Evolutionary conservation across 805 yeast species (phyloP), one percentile per base, ranked within the genome.

Genomic region (Naumovozyma baii): DNA sequence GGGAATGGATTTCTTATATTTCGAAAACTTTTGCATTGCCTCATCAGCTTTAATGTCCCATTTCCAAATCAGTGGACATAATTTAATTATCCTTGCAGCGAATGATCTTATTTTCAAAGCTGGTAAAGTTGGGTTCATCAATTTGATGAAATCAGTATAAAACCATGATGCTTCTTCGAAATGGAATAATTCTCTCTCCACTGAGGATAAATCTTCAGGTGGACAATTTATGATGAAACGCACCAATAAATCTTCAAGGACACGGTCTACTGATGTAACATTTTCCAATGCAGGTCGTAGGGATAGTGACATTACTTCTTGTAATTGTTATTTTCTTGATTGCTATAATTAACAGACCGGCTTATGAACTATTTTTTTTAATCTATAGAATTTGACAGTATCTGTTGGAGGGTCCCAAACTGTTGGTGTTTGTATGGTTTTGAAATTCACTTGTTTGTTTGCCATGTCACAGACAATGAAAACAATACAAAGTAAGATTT

Each of bases 81-180:
- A 68, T 45, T 76, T 76, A 46, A 82, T 68, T 28, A 92, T 64
- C 45, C 68, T 70, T 34, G 80, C 73, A 0, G 88, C 78, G 58
- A 92, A 88, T 7, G 72, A 63, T 57, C 81, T 82, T 74, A 87
- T 78, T 54, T 80, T 82, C 68, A 88, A 64, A 2, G 74, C 57
- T 1, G 96, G 97, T 42, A 90, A 68, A 25, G 69, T 60, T 5
- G 92, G 88, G 57, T 86, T 82, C 51, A 80, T 63, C 28, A 72
- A 73, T 28, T 88, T 72, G 10, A 81, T 70, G 52, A 81, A 88
- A 62, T 92, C 99, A 37, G 82, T 73, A 62, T 88, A 92, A 57
- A 83, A 92, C 98, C 98, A 92, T 50, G 87, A 96, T 2, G 98
- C 98, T 61, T 92, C 97, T 67, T 92, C 99, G 32, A 92, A 80